A percentile compares a stretch with the other conserved stretches of the same genome.
Conservation (phyloP, 2,329 filamentous ascomycete species). For the Diplodia seriata region DNA sequence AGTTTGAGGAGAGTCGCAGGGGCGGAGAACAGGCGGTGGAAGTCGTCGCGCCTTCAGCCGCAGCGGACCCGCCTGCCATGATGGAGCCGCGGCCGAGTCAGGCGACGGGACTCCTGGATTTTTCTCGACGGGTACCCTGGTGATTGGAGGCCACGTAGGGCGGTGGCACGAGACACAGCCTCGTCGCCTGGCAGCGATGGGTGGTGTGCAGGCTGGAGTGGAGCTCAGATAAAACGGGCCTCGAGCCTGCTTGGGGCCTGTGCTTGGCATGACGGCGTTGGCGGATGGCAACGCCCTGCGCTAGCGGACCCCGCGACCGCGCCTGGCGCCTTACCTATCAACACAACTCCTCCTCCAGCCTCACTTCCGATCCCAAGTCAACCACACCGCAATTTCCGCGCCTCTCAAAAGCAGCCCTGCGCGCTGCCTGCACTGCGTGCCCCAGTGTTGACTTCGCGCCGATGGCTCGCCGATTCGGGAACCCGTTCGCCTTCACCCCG, state of each 20-base stretch:
- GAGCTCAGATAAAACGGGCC: constrained; percentile 19
- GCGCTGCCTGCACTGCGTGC: constrained; percentile 6
- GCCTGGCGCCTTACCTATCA: constrained; percentile 2
- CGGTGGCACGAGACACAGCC: constrained; percentile 27
- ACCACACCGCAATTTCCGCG: constrained; percentile 19
- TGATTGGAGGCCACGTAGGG: constrained; percentile 20
- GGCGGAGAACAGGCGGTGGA: constrained; percentile 11
- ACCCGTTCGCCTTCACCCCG: constrained; percentile 75
- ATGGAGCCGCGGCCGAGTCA: neutral
- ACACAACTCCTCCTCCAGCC: constrained; percentile 6
- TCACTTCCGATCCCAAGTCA: neutral
- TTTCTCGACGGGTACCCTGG: neutral
- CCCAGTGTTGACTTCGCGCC: neutral
- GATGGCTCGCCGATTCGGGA: constrained; percentile 39
- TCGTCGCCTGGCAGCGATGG: constrained; percentile 8
- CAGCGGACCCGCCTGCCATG: constrained; percentile 1
- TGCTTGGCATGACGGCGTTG: constrained; percentile 27
- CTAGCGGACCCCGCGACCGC: constrained; percentile 28
- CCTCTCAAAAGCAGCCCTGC: constrained; percentile 13
- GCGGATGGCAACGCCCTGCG: constrained; percentile 2
- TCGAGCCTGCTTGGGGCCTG: neutral
- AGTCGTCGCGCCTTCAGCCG: constrained; percentile 4
- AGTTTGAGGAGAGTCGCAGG: neutral
- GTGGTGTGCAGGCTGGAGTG: constrained; percentile 9
- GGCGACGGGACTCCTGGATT: neutral